Base-by-base conservation (phyloP, 192 early-diverging fungal species). In the Allomyces macrogynus region DNA sequence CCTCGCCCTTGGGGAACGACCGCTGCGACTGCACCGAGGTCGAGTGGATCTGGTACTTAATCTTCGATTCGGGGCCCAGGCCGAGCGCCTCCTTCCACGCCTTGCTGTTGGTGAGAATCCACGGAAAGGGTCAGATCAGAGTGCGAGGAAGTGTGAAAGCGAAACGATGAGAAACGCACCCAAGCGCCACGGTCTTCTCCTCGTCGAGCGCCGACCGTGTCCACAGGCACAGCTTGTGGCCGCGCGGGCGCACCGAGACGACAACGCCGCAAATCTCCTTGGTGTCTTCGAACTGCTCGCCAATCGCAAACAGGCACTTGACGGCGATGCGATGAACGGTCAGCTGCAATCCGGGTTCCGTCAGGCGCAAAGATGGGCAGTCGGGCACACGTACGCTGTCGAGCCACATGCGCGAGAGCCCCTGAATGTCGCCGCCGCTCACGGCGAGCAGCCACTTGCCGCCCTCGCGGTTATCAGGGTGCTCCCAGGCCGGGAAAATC, bases 401-500 rank as follows among this genome's bases (percentile, higher is more conserved):
- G 67, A 95, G 80, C 93, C 92, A 98, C 65, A 81, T 75, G 49
- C 81, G 78, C 73, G 94, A 89, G 67, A 91, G 82, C 20, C 86
- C 86, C 62, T 80, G 81, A 65, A 78, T 84, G 23, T 82, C 79
- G 67, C 85, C 86, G 67, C 86, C 80, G 62, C 81, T 81, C 63
- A 92, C 73, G 65, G 81, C 76, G 64, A 88, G 77, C 63, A 84
- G 82, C 89, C 92, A 95, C 73, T 92, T 93, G 43, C 93, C 93
- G 66, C 95, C 93, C 40, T 91, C 76, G 57, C 75, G 80, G 81
- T 98, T 98, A 49, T 76, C 82, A 10, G 84, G 74, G 69, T 98
- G 93, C 76, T 98, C 95, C 93, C 95, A 95, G 83, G 86, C 85
- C 10, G 93, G 95, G 72, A 84, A 81, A 65, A 95, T 77, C 23